phyloP scores from a whole-genome alignment of 2,329 filamentous ascomycete genomes.

The Arthrobotrys sphaeroides region DNA sequence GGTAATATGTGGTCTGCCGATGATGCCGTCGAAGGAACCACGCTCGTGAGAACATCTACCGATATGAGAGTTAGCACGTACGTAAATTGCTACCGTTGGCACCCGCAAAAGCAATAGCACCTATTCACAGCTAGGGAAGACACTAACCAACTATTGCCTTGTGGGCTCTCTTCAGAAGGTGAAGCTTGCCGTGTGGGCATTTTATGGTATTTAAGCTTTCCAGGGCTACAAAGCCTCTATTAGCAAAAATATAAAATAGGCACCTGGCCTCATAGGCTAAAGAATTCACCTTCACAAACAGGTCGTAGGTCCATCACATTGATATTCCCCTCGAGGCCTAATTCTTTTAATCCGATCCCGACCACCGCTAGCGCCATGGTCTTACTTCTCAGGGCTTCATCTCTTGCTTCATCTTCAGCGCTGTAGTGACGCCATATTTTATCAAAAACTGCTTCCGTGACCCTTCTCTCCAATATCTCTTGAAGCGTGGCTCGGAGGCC shows the following conservation, averaged over 20 bases:
- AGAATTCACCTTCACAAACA: constrained; percentile 58
- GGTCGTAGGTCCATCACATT: constrained; percentile 67
- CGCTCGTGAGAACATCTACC: constrained; percentile 65
- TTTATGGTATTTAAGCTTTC: constrained; percentile 84
- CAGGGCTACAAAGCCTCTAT: constrained; percentile 65
- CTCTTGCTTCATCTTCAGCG: constrained; percentile 92
- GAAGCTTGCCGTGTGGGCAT: constrained; percentile 89
- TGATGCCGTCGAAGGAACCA: constrained; percentile 72
- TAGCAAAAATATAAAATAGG: neutral
- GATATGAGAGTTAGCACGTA: constrained; percentile 3
- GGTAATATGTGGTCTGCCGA: constrained; percentile 97
- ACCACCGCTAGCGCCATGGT: constrained; percentile 86
- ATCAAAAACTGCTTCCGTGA: constrained; percentile 85
- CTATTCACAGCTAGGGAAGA: too few relatives aligned
- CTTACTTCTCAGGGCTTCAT: constrained; percentile 92
- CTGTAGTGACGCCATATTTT: constrained; percentile 90
- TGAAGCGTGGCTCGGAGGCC: constrained; percentile 80
- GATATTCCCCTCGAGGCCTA: constrained; percentile 77
- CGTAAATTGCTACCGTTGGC: too few relatives aligned
- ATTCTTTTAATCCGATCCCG: constrained; percentile 84
- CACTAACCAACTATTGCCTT: constrained; percentile 94
- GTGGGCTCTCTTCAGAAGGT: constrained; percentile 85
- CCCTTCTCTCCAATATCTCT: constrained; percentile 86
- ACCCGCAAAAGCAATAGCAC: too few relatives aligned
- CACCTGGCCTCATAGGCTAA: neutral